These are phyloP conservation scores for Tulasnella calospora DNA, from an alignment of 768 basidiomycete species.

Conservation along the genomic window DNA sequence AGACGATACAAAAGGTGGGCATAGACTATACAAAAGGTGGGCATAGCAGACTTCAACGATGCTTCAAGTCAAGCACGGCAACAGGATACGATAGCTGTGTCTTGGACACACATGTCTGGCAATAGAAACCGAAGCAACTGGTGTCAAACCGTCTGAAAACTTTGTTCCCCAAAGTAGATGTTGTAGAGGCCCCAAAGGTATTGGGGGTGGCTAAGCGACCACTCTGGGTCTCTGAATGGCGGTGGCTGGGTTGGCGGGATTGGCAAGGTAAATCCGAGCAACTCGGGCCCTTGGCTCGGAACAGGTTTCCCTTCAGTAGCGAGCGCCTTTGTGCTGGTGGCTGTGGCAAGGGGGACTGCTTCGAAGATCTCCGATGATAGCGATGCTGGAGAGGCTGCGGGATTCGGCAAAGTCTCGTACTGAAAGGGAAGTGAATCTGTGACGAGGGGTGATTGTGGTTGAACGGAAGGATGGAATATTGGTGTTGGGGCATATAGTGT, in stretches of 20 bases:
- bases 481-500: neutral
- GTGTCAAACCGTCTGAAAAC: neutral
- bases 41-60: neutral
- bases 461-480: neutral
- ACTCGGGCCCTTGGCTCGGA: neutral
- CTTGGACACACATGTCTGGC: neutral
- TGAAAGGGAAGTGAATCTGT: neutral
- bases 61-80: neutral
- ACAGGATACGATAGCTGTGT: neutral
- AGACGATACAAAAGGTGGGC: neutral
- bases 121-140: neutral
- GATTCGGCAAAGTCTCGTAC: neutral
- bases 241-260: neutral
- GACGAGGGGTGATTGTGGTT: neutral
- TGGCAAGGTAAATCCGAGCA: neutral
- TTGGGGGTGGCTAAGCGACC: neutral
- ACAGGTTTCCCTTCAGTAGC: neutral
- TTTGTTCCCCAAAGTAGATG: neutral
- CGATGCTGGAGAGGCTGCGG: neutral
- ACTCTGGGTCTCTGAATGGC: neutral
- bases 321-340: neutral
- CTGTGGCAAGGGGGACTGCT: neutral
- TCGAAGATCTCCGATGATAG: neutral
- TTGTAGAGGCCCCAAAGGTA: neutral
- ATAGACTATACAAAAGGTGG: neutral